Base-by-base conservation (phyloP, 768 basidiomycete species). In the Kwoniella sp. region DNA sequence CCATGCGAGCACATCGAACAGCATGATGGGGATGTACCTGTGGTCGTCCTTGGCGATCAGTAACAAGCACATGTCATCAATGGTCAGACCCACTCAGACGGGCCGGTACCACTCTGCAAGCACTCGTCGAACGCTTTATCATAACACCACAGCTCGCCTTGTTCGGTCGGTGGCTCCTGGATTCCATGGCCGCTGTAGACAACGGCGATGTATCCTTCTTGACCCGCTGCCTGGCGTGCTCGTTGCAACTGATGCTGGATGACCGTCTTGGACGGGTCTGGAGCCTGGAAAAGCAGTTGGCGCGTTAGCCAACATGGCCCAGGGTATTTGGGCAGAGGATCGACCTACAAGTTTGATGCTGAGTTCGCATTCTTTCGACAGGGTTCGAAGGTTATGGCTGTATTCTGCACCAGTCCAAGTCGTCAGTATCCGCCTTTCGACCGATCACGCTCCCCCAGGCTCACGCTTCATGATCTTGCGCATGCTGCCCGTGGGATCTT, bases 61-160 rank as follows among this genome's bases (percentile, higher is more conserved):
- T 44, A 0, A 14, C 4, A 17, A 26, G 19, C n/a, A 28, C 11
- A 44, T 12, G 9, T 9, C 38, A 40, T 14, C 27, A 7, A 28
- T 5, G 28, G 20, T 14, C 17, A 27, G 3, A 59, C 68, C 39
- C 33, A 70, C 68, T 70, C 68, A 28, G 60, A 56, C 0, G 68
- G 65, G 7, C 62, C 65, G 22, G 50, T 34, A 3, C 68, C 65
- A 23, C 53, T 46, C 14, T 55, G 40, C 5, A 56, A 43, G 44
- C 60, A 65, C 25, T 70, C 65, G 29, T 70, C 68, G 32, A 70
- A 70, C 3, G 48, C 46, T 31, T 47, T 51, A 47, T 70, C 68
- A 42, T 70, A 67, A 37, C 65, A 67, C 68, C 68, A 70, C 28
- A 70, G 38, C 53, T 70, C 68, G 5, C 68, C 68, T 5, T 66